Conservation (phyloP, 768 basidiomycete species). For the Polyporus arcularius region DNA sequence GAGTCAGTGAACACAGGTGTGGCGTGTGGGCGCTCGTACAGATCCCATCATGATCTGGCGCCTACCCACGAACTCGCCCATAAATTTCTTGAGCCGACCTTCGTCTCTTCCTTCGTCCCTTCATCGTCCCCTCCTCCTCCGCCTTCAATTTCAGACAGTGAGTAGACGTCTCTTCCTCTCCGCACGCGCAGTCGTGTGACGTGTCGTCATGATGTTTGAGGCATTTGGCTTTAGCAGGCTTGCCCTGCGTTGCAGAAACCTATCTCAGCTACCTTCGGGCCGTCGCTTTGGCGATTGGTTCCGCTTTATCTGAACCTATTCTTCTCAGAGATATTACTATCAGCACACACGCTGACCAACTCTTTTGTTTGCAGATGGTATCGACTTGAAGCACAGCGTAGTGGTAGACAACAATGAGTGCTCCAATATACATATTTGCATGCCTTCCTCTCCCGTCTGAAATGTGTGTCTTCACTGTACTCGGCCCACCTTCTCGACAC, state of each 20-base stretch:
- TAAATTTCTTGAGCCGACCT: not conserved
- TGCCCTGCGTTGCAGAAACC: conserved; percentile 77
- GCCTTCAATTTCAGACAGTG: conserved; percentile 21
- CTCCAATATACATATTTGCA: not conserved
- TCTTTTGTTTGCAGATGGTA: not conserved
- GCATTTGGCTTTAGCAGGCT: conserved; percentile 89
- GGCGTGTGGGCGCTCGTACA: not conserved
- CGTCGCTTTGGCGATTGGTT: conserved; percentile 41
- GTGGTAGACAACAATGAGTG: not conserved
- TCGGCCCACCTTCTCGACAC: conserved; percentile 47
- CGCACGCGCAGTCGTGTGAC: not conserved
- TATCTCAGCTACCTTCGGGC: conserved; percentile 92
- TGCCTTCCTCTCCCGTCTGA: not conserved
- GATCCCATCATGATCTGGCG: conserved; percentile 9
- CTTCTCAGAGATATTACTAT: not conserved
- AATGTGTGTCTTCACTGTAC: conserved; percentile 6
- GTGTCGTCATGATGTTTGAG: conserved; percentile 75
- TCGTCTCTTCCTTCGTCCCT: not conserved
- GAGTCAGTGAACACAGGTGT: not conserved
- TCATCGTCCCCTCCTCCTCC: not conserved
- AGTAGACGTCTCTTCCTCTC: conserved; percentile 9
- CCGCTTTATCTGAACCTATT: conserved; percentile 47
- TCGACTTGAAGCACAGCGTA: not conserved
- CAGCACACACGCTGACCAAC: not conserved
- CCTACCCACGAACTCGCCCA: not conserved